These are phyloP conservation scores for Fraxinus quadrangulata DNA, from an alignment of 257 asterid genomes.

Conservation along the genomic window DNA sequence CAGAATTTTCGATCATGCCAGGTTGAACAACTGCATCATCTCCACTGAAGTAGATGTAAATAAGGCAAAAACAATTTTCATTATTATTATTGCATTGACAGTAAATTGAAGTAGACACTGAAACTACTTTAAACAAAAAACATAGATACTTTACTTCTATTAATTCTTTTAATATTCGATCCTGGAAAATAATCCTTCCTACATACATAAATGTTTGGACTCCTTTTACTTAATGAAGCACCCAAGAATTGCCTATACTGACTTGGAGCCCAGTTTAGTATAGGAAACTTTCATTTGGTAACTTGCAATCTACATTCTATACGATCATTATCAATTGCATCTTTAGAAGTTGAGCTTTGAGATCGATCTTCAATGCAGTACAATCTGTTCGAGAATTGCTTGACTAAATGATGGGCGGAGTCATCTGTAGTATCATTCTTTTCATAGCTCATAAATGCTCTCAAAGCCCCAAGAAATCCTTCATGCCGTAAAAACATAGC, in stretches of 20 bases:
- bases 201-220: not conserved
- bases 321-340: conserved; percentile 44
- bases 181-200: not conserved
- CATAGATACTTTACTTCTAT: too few relatives aligned
- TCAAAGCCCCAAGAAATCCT: conserved; percentile 87
- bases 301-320: conserved; percentile 52
- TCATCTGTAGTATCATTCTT: conserved; percentile 43
- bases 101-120: not conserved
- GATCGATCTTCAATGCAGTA: conserved; percentile 31
- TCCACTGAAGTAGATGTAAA: not conserved
- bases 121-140: too few relatives aligned
- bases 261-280: not conserved
- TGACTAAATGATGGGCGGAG: conserved; percentile 30
- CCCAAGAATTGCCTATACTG: conserved; percentile 22
- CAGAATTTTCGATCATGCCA: not conserved
- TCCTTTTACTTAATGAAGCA: conserved; percentile 18
- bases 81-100: not conserved
- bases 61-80: not conserved
- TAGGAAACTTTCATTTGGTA: conserved; percentile 26
- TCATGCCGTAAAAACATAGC: conserved; percentile 82
- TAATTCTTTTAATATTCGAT: too few relatives aligned
- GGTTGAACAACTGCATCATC: not conserved
- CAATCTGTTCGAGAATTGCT: conserved; percentile 27
- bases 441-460: conserved; percentile 64
- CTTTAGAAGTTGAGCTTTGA: conserved; percentile 36